Evolutionary conservation across 108 stramenopile species (phyloP).

Genomic region (Craspedostauros australis): DNA sequence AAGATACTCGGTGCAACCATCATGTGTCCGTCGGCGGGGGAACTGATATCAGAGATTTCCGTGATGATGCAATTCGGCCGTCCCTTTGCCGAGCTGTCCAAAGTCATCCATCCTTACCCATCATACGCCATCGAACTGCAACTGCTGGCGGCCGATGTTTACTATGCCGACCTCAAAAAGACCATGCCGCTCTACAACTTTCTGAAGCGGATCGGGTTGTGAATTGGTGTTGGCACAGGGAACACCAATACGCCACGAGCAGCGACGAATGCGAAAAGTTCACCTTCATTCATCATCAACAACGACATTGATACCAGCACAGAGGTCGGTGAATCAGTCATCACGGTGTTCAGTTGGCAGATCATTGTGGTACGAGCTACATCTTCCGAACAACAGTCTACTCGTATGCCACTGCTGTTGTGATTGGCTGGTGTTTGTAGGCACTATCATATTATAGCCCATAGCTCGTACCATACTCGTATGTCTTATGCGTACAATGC

Average conservation of each 20-base stretch:
- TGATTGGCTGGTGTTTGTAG: too few relatives aligned
- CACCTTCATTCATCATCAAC: too few relatives aligned
- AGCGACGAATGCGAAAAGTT: too few relatives aligned
- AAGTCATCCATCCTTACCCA: conserved; percentile 56
- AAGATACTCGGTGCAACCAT: conserved; percentile 56
- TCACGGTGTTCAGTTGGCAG: too few relatives aligned
- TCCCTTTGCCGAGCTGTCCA: conserved; percentile 39
- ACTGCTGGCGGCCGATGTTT: conserved; percentile 51
- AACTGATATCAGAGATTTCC: conserved; percentile 50
- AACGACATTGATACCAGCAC: too few relatives aligned
- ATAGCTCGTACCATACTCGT: too few relatives aligned
- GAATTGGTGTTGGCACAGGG: background rate
- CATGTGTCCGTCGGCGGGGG: conserved; percentile 52
- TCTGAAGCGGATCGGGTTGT: conserved; percentile 45
- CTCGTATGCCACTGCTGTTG: too few relatives aligned
- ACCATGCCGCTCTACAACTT: conserved; percentile 22
- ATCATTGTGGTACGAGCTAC: too few relatives aligned
- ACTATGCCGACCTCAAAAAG: conserved; percentile 42
- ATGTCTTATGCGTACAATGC: too few relatives aligned
- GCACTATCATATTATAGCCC: too few relatives aligned
- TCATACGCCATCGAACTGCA: conserved; percentile 50
- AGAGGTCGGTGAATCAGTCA: too few relatives aligned
- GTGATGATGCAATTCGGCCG: conserved; percentile 35
- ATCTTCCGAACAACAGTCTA: too few relatives aligned
- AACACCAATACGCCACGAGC: background rate